A percentile compares a stretch with the other conserved stretches of the same genome.
Evolutionary conservation across 2,329 filamentous ascomycete genomes (phyloP).

Genomic region (Phyllosticta citrichinensis): DNA sequence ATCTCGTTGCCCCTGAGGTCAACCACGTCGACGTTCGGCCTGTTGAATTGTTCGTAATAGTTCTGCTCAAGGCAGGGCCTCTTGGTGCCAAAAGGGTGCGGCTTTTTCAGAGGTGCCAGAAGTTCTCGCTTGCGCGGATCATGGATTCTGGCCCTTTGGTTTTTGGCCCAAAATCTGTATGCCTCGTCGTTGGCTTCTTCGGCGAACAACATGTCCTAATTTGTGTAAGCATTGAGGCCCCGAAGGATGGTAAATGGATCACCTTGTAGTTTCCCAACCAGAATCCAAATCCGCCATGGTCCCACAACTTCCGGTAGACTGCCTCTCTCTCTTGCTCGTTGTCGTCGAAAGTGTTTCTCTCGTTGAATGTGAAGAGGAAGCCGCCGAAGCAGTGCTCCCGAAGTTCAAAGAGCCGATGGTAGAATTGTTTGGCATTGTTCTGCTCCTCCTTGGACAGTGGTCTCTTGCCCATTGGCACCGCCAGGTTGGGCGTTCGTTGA

Average conservation of each 20-base stretch:
- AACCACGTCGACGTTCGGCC: constrained; percentile 33
- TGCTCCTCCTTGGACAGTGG: constrained; percentile 43
- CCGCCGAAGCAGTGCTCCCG: constrained; percentile 48
- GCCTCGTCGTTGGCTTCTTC: constrained; percentile 33
- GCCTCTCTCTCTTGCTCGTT: constrained; percentile 32
- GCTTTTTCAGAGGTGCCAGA: constrained; percentile 34
- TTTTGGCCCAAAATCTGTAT: constrained; percentile 38
- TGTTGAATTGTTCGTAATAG: constrained; percentile 37
- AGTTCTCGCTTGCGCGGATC: constrained; percentile 36
- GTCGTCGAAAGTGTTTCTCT: constrained; percentile 44
- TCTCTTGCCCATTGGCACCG: constrained; percentile 49
- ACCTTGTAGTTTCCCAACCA: constrained; percentile 35
- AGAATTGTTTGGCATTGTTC: constrained; percentile 30
- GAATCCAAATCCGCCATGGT: constrained; percentile 30
- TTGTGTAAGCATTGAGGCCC: too few relatives aligned
- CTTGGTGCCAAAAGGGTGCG: constrained; percentile 38
- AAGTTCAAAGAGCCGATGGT: constrained; percentile 41
- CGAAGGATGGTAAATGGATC: constrained; percentile 20
- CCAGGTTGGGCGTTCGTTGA: constrained; percentile 57
- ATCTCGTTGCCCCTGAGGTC: constrained; percentile 34
- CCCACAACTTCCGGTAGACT: constrained; percentile 33
- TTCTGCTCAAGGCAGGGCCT: constrained; percentile 37
- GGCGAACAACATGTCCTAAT: constrained; percentile 29
- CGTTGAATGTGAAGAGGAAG: constrained; percentile 46
- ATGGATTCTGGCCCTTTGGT: constrained; percentile 32